A percentile compares a stretch with the other conserved stretches of the same genome.
These are phyloP conservation scores for Phytophthora ohioensis DNA, from an alignment of 352 stramenopile genomes.

Conservation along the genomic window DNA sequence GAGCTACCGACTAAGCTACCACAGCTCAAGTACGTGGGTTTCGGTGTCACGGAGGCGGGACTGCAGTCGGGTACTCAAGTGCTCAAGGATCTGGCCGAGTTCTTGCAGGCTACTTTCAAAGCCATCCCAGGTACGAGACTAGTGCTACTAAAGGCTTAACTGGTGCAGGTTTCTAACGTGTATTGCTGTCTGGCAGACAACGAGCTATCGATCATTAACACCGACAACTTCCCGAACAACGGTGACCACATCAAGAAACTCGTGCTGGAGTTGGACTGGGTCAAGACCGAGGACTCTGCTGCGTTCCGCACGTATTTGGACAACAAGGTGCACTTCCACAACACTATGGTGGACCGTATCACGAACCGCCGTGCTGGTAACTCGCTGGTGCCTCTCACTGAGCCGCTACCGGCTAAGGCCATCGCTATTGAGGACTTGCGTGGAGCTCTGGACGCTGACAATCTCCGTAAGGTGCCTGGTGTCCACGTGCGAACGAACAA, in stretches of 20 bases:
- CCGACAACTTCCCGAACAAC: conserved; percentile 84
- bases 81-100: conserved; percentile 63
- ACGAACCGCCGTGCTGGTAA: conserved; percentile 60
- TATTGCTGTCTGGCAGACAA: conserved; percentile 45
- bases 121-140: conserved; percentile 42
- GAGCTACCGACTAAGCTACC: conserved; percentile 46
- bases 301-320: conserved; percentile 54
- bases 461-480: conserved; percentile 46
- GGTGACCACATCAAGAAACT: conserved; percentile 66
- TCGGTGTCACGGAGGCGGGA: conserved; percentile 74
- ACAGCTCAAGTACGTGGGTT: conserved; percentile 57
- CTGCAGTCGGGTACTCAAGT: conserved; percentile 40
- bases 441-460: conserved; percentile 41
- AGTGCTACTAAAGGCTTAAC: neutral
- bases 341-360: conserved; percentile 87
- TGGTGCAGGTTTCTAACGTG: neutral
- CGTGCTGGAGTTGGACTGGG: conserved; percentile 42
- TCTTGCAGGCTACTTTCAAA: conserved; percentile 54
- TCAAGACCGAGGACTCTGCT: conserved; percentile 12
- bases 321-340: conserved; percentile 76
- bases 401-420: conserved; percentile 71
- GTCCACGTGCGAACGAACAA: conserved; percentile 54
- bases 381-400: conserved; percentile 63
- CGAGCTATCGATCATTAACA: conserved; percentile 82
- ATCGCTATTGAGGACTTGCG: conserved; percentile 79